These are phyloP conservation scores for Podila clonocystis DNA, from an alignment of 192 early-diverging fungal species.

Conservation along the genomic window DNA sequence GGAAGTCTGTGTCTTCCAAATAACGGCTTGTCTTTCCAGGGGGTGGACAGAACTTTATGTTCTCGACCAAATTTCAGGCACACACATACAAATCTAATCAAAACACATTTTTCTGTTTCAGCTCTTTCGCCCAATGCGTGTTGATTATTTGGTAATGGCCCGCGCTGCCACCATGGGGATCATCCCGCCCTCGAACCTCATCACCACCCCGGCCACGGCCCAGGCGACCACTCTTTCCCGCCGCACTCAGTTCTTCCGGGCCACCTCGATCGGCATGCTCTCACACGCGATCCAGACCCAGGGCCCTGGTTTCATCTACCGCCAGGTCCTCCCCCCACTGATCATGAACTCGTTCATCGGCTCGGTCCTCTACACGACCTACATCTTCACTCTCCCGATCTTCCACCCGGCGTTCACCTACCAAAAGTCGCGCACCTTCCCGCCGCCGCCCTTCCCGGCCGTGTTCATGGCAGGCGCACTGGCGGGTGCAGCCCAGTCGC, in stretches of 20 bases:
- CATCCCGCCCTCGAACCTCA: constrained; percentile 58
- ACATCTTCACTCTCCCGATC: constrained; percentile 64
- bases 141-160: constrained; percentile 83
- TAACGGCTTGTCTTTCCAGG: too few species aligned
- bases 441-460: constrained; percentile 60
- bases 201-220: constrained; percentile 14
- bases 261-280: constrained; percentile 79
- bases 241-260: constrained; percentile 59
- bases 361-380: constrained; percentile 81
- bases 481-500: constrained; percentile 79
- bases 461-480: constrained; percentile 68
- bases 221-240: constrained; percentile 15
- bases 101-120: constrained; percentile 12
- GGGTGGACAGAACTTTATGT: neutral
- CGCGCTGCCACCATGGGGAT: constrained; percentile 62
- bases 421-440: constrained; percentile 54
- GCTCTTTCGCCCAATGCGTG: constrained; percentile 80
- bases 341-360: constrained; percentile 80
- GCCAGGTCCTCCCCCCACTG: constrained; percentile 78
- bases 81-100: too few species aligned
- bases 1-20: neutral
- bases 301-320: constrained; percentile 71
- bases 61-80: neutral
- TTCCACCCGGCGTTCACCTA: constrained; percentile 60
- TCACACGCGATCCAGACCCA: constrained; percentile 72